phyloP scores from a whole-genome alignment of 148 eudicot genomes.

The Nepenthes gracilis region DNA sequence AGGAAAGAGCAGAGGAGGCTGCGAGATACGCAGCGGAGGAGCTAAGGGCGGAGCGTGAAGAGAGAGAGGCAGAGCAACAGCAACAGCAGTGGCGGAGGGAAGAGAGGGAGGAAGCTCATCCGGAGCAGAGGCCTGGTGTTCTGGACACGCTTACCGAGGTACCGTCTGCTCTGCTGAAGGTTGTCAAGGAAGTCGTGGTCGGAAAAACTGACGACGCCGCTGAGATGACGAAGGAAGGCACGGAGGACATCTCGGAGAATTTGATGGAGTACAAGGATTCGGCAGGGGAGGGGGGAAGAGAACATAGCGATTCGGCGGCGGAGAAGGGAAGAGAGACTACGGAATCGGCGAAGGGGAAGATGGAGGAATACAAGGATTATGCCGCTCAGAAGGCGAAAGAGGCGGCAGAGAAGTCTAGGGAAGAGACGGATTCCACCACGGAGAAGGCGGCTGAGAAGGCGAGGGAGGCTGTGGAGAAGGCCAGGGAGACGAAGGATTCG shows the following conservation, averaged over 20 bases:
- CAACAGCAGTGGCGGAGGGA: background rate
- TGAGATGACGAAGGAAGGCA: background rate
- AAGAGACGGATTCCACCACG: constrained; percentile 18
- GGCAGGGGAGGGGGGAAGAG: constrained; percentile 2
- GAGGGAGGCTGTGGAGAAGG: constrained; percentile 9
- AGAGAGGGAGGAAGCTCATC: constrained; percentile 2
- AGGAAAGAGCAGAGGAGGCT: constrained; percentile 19
- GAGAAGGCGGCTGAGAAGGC: background rate
- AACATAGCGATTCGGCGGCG: constrained; percentile 9
- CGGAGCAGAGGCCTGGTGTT: constrained; percentile 16
- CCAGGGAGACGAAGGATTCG: constrained; percentile 20
- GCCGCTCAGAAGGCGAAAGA: constrained; percentile 7
- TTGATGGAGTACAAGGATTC: constrained; percentile 4
- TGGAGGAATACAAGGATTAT: constrained; percentile 8
- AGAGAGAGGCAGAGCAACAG: background rate
- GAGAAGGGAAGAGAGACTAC: constrained; percentile 14
- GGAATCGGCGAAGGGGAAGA: constrained; percentile 8
- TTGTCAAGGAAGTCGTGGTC: constrained; percentile 10
- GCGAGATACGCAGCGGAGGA: constrained; percentile 30
- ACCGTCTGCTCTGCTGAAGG: constrained; percentile 21
- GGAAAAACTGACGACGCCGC: background rate
- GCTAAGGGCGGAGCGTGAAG: constrained; percentile 18
- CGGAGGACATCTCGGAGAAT: constrained; percentile 6
- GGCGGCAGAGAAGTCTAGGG: constrained; percentile 16
- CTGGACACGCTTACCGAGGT: constrained; percentile 27